phyloP scores from a whole-genome alignment of 2,329 filamentous ascomycete species.

The Colletotrichum zoysiae region DNA sequence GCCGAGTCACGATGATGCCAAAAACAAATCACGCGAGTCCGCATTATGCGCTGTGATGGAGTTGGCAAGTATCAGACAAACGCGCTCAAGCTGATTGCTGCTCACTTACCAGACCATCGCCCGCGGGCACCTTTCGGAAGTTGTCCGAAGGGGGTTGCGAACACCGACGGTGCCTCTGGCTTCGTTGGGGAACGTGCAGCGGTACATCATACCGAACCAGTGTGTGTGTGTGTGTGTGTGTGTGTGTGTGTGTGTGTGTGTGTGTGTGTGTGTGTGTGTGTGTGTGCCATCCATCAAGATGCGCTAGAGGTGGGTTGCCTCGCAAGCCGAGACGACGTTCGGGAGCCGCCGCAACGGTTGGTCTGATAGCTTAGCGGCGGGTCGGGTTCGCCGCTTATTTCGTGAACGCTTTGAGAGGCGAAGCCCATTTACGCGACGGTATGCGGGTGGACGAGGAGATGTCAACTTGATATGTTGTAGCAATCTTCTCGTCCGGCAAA shows the following conservation, averaged over 20 bases:
- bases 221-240: neutral
- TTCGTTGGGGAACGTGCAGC: neutral
- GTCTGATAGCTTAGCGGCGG: neutral
- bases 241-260: neutral
- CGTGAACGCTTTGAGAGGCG: neutral
- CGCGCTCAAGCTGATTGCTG: neutral
- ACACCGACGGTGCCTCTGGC: neutral
- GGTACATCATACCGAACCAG: neutral
- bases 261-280: neutral
- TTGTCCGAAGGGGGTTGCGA: slow-evolving; percentile 16
- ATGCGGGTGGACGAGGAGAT: neutral
- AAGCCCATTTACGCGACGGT: neutral
- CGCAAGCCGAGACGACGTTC: neutral
- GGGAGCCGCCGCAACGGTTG: slow-evolving; percentile 2
- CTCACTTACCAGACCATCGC: neutral
- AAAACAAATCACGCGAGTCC: too few relatives aligned
- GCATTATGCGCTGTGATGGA: neutral
- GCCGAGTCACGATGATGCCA: neutral
- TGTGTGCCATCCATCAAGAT: neutral
- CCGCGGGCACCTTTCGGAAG: neutral
- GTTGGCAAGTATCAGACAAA: neutral
- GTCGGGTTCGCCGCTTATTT: neutral
- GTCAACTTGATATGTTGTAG: neutral
- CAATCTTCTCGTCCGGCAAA: neutral
- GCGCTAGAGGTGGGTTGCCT: neutral